phyloP scores from a whole-genome alignment of 2,329 filamentous ascomycete species.

The Whalleya microplaca region DNA sequence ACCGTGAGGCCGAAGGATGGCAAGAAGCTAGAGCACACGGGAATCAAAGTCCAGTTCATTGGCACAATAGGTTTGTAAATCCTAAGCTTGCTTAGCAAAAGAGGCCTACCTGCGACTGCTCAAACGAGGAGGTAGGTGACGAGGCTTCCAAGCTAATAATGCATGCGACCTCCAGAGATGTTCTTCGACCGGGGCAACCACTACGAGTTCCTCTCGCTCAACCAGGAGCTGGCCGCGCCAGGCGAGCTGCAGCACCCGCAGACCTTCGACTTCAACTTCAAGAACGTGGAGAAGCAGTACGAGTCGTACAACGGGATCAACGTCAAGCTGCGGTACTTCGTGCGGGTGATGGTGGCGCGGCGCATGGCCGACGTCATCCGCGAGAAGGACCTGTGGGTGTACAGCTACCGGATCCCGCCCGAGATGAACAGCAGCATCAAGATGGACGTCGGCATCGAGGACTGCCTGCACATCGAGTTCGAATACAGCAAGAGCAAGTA shows the following conservation, averaged over 20 bases:
- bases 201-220: slow-evolving; percentile 97
- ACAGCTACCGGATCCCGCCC: slow-evolving; percentile 95
- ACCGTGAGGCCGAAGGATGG: slow-evolving; percentile 97
- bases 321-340: slow-evolving; percentile 97
- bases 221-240: slow-evolving; percentile 94
- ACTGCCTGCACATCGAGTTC: slow-evolving; percentile 98
- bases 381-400: slow-evolving; percentile 99
- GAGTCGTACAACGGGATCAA: slow-evolving; percentile 99
- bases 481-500: slow-evolving; percentile 99
- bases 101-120: too few species aligned
- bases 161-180: slow-evolving; percentile 70
- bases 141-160: too few species aligned
- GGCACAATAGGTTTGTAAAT: slow-evolving; percentile 81
- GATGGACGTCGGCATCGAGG: slow-evolving; percentile 99
- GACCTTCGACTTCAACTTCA: slow-evolving; percentile 99
- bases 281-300: slow-evolving; percentile 99
- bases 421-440: slow-evolving; percentile 99
- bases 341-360: slow-evolving; percentile 92
- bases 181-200: slow-evolving; percentile 99
- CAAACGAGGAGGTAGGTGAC: too few species aligned
- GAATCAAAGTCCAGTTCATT: slow-evolving; percentile 99
- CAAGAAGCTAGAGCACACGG: slow-evolving; percentile 95
- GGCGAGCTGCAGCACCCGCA: slow-evolving; percentile 98
- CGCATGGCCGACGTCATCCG: slow-evolving; percentile 98
- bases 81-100: not conserved